Evolutionary conservation across 2,329 filamentous ascomycete species (phyloP).

Genomic region (Aspergillus caelatus): DNA sequence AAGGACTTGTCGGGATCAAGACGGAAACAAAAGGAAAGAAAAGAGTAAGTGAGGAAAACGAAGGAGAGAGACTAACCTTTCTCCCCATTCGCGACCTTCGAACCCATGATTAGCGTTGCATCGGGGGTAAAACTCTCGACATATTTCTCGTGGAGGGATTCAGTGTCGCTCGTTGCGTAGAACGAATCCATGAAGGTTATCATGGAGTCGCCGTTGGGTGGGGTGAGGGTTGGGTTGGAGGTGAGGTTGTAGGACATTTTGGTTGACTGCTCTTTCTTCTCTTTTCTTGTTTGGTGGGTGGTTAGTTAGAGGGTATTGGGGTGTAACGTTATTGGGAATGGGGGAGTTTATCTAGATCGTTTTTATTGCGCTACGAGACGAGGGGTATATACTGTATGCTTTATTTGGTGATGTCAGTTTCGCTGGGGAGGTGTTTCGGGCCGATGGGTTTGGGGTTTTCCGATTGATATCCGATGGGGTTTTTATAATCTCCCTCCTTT

Average conservation of each 20-base stretch:
- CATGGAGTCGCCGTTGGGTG: slow-evolving; percentile 27
- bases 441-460: slow-evolving; percentile 18
- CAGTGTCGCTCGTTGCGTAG: slow-evolving; percentile 40
- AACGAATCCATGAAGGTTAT: slow-evolving; percentile 40
- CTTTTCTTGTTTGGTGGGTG: no score
- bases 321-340: no score
- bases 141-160: slow-evolving; percentile 39
- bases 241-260: slow-evolving; percentile 36
- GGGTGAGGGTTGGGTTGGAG: slow-evolving; percentile 28
- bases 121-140: slow-evolving; percentile 36
- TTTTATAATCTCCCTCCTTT: no score
- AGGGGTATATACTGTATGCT: background rate
- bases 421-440: slow-evolving; percentile 12
- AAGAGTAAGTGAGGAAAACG: no score
- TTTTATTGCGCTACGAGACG: background rate
- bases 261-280: no score
- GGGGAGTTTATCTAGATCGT: background rate
- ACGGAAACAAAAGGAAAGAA: no score
- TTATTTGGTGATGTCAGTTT: slow-evolving; percentile 9
- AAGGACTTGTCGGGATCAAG: no score
- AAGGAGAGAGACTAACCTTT: slow-evolving; percentile 27
- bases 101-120: slow-evolving; percentile 42
- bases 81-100: slow-evolving; percentile 35
- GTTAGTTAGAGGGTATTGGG: no score
- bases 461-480: slow-evolving; percentile 13